Evolutionary conservation across 768 basidiomycete genomes (phyloP), one percentile per base, ranked within the genome.

Genomic region (Rhizopogon vulgaris): DNA sequence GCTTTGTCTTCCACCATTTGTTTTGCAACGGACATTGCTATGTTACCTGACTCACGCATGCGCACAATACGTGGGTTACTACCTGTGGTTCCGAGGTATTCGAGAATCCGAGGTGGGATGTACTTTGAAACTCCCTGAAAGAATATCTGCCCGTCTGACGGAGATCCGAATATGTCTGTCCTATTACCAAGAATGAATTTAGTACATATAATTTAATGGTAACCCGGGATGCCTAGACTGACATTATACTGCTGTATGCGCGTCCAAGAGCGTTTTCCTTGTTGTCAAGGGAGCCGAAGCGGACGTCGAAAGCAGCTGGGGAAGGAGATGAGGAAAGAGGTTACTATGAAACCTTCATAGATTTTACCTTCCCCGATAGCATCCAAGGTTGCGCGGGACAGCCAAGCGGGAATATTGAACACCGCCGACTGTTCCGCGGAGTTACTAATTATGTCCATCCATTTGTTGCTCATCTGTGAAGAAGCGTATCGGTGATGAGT

Each of bases 271-370:
- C 10, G 28, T 41, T 49, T 1, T 53, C 25, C 1, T 52, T 15
- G 48, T 56, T 39, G 6, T 72, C 59, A 17, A 75, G 70, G 53
- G 74, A 57, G 2, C 69, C 71, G 36, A 79, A 78, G 22, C 68
- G 68, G 56, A 78, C 74, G 47, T 78, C 78, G 53, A 80, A 80
- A 37, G 75, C 77, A 47, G 73, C 78, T 65, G 24, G 14, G 36
- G 18, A 17, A 51, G 30, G 4, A 11, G 36, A 22, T 12, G 17
- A 22, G 24, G 11, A 50, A 6, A 38, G 24, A 2, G 2, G 17
- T 22, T 8, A n/a, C 28, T 49, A n/a, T 17, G 17, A 15, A 12
- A 40, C 8, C 1, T 17, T 5, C 14, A 10, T 12, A 25, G 14
- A 41, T 24, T 48, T 12, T 60, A 76, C 78, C 76, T 60, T 72